phyloP scores from a whole-genome alignment of 805 yeast genomes.

The Candida argentea region DNA sequence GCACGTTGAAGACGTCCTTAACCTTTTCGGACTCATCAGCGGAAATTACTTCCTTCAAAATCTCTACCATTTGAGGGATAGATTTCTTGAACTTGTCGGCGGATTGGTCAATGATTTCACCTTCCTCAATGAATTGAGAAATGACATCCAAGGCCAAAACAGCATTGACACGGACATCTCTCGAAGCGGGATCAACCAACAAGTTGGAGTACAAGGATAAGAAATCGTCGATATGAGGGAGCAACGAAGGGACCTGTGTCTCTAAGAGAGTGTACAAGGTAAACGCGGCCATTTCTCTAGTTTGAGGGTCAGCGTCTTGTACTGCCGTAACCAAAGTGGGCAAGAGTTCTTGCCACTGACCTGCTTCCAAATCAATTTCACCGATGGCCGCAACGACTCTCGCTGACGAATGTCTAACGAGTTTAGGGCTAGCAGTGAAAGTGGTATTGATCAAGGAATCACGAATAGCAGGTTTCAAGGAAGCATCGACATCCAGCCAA shows the following conservation, averaged over 20 bases:
- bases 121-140: conserved; percentile 57
- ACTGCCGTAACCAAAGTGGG: conserved; percentile 60
- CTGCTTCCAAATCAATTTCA: conserved; percentile 52
- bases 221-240: conserved; percentile 53
- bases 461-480: conserved; percentile 52
- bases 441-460: conserved; percentile 59
- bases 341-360: conserved; percentile 68
- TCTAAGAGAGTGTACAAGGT: conserved; percentile 73
- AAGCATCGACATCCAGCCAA: conserved; percentile 51
- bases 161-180: conserved; percentile 72
- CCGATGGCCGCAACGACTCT: conserved; percentile 85
- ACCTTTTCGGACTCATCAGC: conserved; percentile 66
- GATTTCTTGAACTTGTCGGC: conserved; percentile 51
- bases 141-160: conserved; percentile 71
- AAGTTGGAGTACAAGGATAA: conserved; percentile 62
- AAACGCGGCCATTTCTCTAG: conserved; percentile 78
- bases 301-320: conserved; percentile 33
- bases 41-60: conserved; percentile 62
- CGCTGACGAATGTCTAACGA: conserved; percentile 81
- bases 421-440: conserved; percentile 51
- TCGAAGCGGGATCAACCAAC: conserved; percentile 49
- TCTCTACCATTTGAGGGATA: conserved; percentile 74
- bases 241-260: conserved; percentile 48
- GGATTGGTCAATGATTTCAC: conserved; percentile 30
- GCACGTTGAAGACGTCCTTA: conserved; percentile 69